Evolutionary conservation across 805 yeast genomes (phyloP), one percentile per base, ranked within the genome.

Genomic region (Teunomyces tritomae): DNA sequence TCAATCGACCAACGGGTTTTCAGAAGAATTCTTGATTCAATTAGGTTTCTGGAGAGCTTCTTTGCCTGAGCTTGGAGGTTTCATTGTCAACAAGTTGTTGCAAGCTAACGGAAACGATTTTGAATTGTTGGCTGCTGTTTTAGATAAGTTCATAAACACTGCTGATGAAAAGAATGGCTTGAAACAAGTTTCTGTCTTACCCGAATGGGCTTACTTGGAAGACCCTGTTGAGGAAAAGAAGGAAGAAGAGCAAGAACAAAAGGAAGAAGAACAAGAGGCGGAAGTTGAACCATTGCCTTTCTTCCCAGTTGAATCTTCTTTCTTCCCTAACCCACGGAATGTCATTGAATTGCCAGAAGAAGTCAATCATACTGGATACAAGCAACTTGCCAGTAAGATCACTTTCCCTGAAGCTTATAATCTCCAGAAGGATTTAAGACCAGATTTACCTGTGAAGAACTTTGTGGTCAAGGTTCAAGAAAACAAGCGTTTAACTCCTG

Each of bases 401-500:
- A 78, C 87, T 11, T 92, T 92, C 80, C 77, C 79, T 45, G 97
- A 92, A 67, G 91, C 96, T 6, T 92, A 73, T 60, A 74, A 69
- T 13, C 73, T 82, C 42, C 56, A 67, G n/a, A 64, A 73, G 41
- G 72, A 76, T 7, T 76, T 92, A 62, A 85, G 97, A 72, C 98
- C 98, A 26, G 98, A 92, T 58, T 74, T 89, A 52, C 89, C 97
- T 17, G 85, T 87, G 44, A 76, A 85, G 64, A 90, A 87, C 71
- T 90, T 83, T 61, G 79, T 90, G 44, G 95, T 90, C 48, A 89
- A 85, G 67, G 97, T 92, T 46, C 86, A 89, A 67, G 94, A 87
- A 64, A 91, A 91, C 76, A 85, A 83, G 73, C 82, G 98, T 60
- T 85, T 92, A 52, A 92, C 98, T 14, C 97, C 98, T 5, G 62